These are phyloP conservation scores for Petunia secreta DNA, from an alignment of 257 asterid species.

Conservation along the genomic window DNA sequence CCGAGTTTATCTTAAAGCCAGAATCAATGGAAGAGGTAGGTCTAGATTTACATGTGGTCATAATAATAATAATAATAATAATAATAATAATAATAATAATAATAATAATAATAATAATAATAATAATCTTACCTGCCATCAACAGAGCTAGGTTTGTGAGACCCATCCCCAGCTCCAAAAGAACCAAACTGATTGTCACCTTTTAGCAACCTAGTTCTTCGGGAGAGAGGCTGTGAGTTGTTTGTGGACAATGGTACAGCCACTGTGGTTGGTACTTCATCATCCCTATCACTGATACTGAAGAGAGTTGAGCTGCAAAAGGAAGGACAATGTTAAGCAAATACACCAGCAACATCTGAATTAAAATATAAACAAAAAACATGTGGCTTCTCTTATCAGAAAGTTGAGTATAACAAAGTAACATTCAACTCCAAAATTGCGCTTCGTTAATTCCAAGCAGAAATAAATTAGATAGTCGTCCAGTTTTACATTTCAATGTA, in stretches of 20 bases:
- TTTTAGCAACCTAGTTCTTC: conserved; percentile 88
- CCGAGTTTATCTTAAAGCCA: neutral
- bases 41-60: conserved; percentile 12
- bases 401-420: conserved; percentile 6
- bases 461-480: conserved; percentile 7
- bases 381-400: conserved; percentile 18
- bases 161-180: conserved; percentile 65
- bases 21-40: neutral
- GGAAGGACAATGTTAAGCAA: conserved; percentile 10
- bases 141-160: conserved; percentile 61
- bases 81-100: conserved; percentile 10
- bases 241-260: conserved; percentile 60
- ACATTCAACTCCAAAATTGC: conserved; percentile 11
- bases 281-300: conserved; percentile 70
- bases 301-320: conserved; percentile 72
- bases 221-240: conserved; percentile 76
- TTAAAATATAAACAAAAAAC: conserved; percentile 14
- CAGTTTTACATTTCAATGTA: conserved; percentile 3
- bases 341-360: conserved; percentile 24
- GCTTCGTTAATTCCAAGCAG: neutral
- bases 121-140: conserved; percentile 77
- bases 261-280: conserved; percentile 66
- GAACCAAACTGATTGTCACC: conserved; percentile 66
- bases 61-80: conserved; percentile 2
- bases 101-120: conserved; percentile 9